Evolutionary conservation across 257 asterid genomes (phyloP), one percentile per base, ranked within the genome.

Genomic region (Henckelia pumila): DNA sequence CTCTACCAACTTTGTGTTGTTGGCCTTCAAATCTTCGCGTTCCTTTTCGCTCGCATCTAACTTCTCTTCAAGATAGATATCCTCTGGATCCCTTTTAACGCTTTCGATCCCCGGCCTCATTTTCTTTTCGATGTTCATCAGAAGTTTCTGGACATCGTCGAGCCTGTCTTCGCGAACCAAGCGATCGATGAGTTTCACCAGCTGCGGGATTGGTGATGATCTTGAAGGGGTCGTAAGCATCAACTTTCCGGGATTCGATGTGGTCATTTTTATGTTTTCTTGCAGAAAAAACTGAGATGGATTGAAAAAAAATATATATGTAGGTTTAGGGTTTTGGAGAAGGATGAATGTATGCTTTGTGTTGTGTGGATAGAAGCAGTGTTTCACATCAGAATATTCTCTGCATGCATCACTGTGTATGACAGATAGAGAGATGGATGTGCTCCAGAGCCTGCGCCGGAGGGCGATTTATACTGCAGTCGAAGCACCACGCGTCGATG

Each of bases 121-220:
- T 13, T 56, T 56, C 6, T 75, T 70, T 32, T 79, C 85, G 1
- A 69, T 79, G 20, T 47, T 60, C 25, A 61, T 61, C 8, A 79
- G 11, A 6, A 77, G 29, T 7, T 21, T 60, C 10, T 68, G 70
- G 0, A 71, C 72, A 23, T 68, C 30, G 11, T 56, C 25, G 56
- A 60, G 69, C 1, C 61, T 66, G 20, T 59, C 49, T 22, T 22
- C 19, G 9, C 17, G 35, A 56, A 72, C 62, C 1, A 81, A 63
- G 26, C 33, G 37, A 13, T 44, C 56, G 6, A 68, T 23, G 7
- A 59, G 32, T 26, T 32, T 9, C 7, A 80, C 61, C 44, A 74
- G 59, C 23, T 71, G 78, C 13, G 71, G 30, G 7, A 80, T 50
- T 1, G 76, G 13, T 6, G 80, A 55, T 6, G 80, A 55, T 0